Evolutionary conservation across 192 early-diverging fungal genomes (phyloP).

Genomic region (Lobulomyces angularis): DNA sequence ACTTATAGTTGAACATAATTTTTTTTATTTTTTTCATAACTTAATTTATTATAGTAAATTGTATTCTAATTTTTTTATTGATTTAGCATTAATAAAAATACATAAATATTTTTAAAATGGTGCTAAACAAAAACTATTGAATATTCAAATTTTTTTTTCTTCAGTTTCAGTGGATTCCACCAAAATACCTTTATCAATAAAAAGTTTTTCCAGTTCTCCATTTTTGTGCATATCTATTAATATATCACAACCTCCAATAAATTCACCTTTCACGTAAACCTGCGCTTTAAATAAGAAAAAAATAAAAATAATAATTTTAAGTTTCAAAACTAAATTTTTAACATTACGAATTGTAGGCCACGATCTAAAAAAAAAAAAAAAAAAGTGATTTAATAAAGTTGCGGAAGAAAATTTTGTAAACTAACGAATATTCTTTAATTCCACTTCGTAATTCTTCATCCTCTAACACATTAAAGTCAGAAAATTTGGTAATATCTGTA

Average conservation of each 20-base stretch:
- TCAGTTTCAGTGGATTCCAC: too few relatives aligned
- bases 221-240: conserved; percentile 74
- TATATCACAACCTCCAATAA: conserved; percentile 91
- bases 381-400: not conserved
- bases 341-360: conserved; percentile 85
- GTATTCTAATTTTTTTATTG: too few relatives aligned
- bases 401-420: conserved; percentile 5
- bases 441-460: conserved; percentile 84
- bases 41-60: too few relatives aligned
- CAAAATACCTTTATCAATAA: conserved; percentile 64
- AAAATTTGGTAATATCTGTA: conserved; percentile 67
- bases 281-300: conserved; percentile 38
- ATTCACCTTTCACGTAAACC: conserved; percentile 90
- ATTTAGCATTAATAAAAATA: too few relatives aligned
- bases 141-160: conserved; percentile 11
- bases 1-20: too few relatives aligned
- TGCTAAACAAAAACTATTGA: not conserved
- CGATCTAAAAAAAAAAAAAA: conserved; percentile 7
- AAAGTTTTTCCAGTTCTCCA: conserved; percentile 73
- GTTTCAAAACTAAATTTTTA: not conserved
- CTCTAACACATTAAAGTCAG: conserved; percentile 71
- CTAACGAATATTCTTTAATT: conserved; percentile 82
- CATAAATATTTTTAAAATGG: too few relatives aligned
- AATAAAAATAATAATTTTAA: not conserved
- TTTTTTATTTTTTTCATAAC: too few relatives aligned